Evolutionary conservation across 2,329 filamentous ascomycete species (phyloP).

Genomic region (Venturia carpophila): DNA sequence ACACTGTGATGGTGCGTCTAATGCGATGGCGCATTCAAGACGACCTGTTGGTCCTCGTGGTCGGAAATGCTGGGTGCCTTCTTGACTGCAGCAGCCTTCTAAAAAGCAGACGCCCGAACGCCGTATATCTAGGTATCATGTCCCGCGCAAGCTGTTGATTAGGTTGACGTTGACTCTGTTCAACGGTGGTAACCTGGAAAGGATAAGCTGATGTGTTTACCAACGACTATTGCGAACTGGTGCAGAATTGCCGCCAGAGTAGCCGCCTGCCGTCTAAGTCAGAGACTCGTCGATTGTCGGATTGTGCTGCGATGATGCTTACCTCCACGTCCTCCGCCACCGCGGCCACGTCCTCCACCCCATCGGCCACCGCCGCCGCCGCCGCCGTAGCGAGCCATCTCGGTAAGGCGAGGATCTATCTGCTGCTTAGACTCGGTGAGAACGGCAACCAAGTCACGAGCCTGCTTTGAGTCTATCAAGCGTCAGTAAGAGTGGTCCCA

Average conservation of each 20-base stretch:
- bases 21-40: too few species aligned
- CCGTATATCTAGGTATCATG: conserved; percentile 15
- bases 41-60: background rate
- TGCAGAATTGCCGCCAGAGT: conserved; percentile 33
- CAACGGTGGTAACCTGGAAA: conserved; percentile 13
- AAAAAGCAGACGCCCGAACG: conserved; percentile 13
- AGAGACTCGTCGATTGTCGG: conserved; percentile 12
- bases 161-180: background rate
- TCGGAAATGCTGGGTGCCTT: conserved; percentile 5
- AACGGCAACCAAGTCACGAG: conserved; percentile 89
- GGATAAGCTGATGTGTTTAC: conserved; percentile 24
- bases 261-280: conserved; percentile 25
- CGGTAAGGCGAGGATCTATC: conserved; percentile 87
- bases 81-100: background rate
- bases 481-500: conserved; percentile 26
- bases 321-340: conserved; percentile 49
- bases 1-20: background rate
- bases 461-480: conserved; percentile 49
- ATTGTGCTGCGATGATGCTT: conserved; percentile 22
- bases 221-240: conserved; percentile 36
- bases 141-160: background rate
- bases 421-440: conserved; percentile 96
- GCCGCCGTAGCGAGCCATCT: conserved; percentile 91
- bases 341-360: conserved; percentile 58
- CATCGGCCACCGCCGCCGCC: conserved; percentile 69